These are phyloP conservation scores for Xylariales sp. DNA, from an alignment of 2,329 filamentous ascomycete species.

Conservation along the genomic window DNA sequence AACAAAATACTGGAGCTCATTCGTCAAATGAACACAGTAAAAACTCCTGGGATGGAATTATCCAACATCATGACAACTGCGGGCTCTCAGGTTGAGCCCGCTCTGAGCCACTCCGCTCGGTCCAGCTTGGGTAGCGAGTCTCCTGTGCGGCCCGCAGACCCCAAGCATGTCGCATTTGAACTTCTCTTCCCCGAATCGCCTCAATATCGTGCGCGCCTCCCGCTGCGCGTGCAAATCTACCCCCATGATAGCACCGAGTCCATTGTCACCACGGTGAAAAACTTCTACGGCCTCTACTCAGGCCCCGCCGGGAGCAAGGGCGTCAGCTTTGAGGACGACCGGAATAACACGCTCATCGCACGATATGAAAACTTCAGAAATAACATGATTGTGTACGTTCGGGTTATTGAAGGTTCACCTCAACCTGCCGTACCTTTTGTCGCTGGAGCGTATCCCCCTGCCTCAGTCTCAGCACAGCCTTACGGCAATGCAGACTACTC, in stretches of 20 bases:
- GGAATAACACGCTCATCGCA: conserved; percentile 87
- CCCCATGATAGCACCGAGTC: conserved; percentile 96
- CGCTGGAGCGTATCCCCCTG: conserved; percentile 47
- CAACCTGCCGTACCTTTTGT: conserved; percentile 41
- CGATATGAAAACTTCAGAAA: conserved; percentile 93
- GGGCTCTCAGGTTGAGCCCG: conserved; percentile 37
- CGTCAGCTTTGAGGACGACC: conserved; percentile 90
- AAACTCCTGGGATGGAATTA: conserved; percentile 21
- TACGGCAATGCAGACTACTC: conserved; percentile 51
- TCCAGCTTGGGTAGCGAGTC: conserved; percentile 40
- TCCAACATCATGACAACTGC: conserved; percentile 40
- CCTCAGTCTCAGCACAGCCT: conserved; percentile 48
- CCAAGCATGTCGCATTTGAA: conserved; percentile 78
- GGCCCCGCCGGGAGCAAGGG: conserved; percentile 65
- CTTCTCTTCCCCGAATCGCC: conserved; percentile 65
- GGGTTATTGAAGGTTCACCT: conserved; percentile 65
- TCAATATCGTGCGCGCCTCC: conserved; percentile 68
- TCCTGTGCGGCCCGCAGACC: conserved; percentile 42
- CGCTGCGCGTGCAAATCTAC: conserved; percentile 87
- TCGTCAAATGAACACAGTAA: too few relatives aligned
- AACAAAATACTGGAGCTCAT: too few relatives aligned
- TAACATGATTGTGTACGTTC: conserved; percentile 90
- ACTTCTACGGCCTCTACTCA: conserved; percentile 95
- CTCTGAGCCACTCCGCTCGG: conserved; percentile 27
- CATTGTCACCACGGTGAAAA: conserved; percentile 97